Evolutionary conservation across 805 yeast genomes (phyloP).

Genomic region (Myxozyma neotropica): DNA sequence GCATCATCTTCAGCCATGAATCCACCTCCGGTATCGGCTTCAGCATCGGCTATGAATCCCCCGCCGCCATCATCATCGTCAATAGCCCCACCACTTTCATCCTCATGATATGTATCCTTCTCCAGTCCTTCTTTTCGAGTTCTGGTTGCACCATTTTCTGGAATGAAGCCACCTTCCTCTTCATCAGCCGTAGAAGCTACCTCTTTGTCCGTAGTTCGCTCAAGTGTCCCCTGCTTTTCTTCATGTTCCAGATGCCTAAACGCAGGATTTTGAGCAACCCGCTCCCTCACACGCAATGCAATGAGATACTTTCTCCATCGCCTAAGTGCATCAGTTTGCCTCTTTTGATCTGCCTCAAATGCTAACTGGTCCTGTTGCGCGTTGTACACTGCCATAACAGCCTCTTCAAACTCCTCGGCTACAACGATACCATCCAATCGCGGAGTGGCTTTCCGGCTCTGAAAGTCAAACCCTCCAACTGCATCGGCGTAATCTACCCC

Average conservation of each 20-base stretch:
- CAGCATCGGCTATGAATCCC: slow-evolving; percentile 8
- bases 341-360: slow-evolving; percentile 21
- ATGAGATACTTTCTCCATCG: slow-evolving; percentile 44
- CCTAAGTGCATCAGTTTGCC: slow-evolving; percentile 35
- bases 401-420: slow-evolving; percentile 61
- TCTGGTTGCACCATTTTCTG: neutral
- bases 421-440: slow-evolving; percentile 76
- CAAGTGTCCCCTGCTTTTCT: slow-evolving; percentile 7
- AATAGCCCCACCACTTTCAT: slow-evolving; percentile 13
- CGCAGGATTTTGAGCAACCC: slow-evolving; percentile 34
- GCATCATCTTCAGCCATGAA: slow-evolving; percentile 4
- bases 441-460: slow-evolving; percentile 55
- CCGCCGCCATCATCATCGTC: slow-evolving; percentile 18
- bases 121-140: neutral
- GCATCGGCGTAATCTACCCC: slow-evolving; percentile 84
- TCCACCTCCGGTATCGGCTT: slow-evolving; percentile 11
- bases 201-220: neutral
- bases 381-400: slow-evolving; percentile 51
- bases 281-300: slow-evolving; percentile 39
- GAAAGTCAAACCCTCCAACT: slow-evolving; percentile 82
- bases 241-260: slow-evolving; percentile 20
- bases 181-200: neutral
- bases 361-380: slow-evolving; percentile 23
- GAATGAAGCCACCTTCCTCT: neutral
- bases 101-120: slow-evolving; percentile 1